Conservation (phyloP, 441 rosid species). For the Gossypium lobatum region DNA sequence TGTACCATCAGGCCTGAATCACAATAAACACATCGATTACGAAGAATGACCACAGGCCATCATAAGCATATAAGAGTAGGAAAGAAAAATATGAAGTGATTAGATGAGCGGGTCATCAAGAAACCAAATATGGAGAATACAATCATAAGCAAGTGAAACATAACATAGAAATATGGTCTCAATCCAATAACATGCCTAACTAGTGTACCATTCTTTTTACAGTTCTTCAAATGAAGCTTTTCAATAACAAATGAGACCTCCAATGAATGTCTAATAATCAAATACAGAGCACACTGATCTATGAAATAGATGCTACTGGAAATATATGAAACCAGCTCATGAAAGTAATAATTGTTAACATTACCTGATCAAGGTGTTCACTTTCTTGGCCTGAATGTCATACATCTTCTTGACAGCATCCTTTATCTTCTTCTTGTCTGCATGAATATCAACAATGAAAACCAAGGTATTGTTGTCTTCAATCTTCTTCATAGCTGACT, state of each 20-base stretch:
- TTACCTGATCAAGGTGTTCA: conserved; percentile 91
- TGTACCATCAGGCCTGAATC: conserved; percentile 86
- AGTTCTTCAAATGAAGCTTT: not conserved
- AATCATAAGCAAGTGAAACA: not conserved
- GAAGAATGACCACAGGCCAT: not conserved
- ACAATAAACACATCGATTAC: not conserved
- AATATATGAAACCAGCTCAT: not conserved
- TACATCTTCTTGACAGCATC: conserved; percentile 95
- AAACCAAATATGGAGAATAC: not conserved
- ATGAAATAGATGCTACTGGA: not conserved
- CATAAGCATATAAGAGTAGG: not conserved
- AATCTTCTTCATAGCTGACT: conserved; percentile 81
- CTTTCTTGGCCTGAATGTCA: conserved; percentile 92
- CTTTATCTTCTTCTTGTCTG: conserved; percentile 90
- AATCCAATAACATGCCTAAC: too few relatives aligned
- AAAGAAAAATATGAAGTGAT: not conserved
- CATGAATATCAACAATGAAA: conserved; percentile 87
- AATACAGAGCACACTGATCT: not conserved
- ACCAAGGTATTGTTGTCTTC: conserved; percentile 97
- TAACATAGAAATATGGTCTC: not conserved
- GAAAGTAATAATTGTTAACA: not conserved
- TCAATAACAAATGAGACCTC: not conserved
- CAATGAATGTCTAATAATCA: not conserved
- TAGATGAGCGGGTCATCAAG: not conserved
- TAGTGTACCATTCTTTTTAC: not conserved